Base-by-base conservation (phyloP, 2,329 filamentous ascomycete species). In the Colletotrichum lupini region DNA sequence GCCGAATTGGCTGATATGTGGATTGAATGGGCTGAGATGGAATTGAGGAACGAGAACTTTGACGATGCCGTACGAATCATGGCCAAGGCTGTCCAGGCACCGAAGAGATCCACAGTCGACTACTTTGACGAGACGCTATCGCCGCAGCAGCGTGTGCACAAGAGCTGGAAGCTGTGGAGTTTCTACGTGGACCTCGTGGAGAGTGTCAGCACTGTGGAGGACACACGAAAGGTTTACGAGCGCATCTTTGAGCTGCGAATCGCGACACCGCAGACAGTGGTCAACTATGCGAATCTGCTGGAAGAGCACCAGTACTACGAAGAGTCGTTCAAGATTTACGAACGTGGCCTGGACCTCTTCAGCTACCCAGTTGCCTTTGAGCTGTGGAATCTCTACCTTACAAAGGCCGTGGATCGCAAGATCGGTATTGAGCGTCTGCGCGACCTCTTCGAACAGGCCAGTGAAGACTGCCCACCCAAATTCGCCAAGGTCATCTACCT, bases 1-100 rank as follows among this genome's bases (percentile, higher is more conserved):
- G 92, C 94, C 35, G 97, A 99, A 83, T 88, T 99, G 71, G 97
- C 97, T 24, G 97, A 99, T 79, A 97, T 97, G 89, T 99, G 97
- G 97, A 97, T 97, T 76, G 95, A 98, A 83, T 99, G 97, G 96
- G 96, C 97, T 1, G 96, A 99, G 83, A 95, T 99, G 93, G 97
- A 99, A 82, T 88, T 99, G 61, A 93, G 97, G 61, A 95, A 95
- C 79, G 95, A 98, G 79, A 97, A 98, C 80, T 98, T 98, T 76
- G 95, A 98, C 80, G 93, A 94, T 78, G 97, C 97, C 3, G 93
- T 98, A 75, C 93, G 93, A 74, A 96, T 99, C 80, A 98, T 99
- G 95, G 94, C 94, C 53, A 98, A 98, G 82, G 97, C 97, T 22
- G 96, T 97, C 5, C 95, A 98, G 82, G 94, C 97, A n/a, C 95